Base-by-base conservation (phyloP, 2,329 filamentous ascomycete species). In the Plectosphaerella sp. region DNA sequence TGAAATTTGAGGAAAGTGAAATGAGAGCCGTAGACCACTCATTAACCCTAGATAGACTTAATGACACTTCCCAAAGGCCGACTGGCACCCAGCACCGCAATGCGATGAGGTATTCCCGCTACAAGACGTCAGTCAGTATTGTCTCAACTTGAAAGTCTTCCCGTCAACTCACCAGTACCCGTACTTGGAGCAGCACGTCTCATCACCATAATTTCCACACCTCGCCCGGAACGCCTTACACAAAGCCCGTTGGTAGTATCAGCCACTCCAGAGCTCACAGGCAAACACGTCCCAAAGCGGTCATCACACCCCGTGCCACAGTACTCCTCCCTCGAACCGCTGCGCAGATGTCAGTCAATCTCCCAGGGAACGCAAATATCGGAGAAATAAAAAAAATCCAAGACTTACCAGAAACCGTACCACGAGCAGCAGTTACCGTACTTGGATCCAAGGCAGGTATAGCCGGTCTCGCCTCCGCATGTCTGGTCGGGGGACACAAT, bases 401-500 rank as follows among this genome's bases (percentile, higher is more conserved):
- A 22, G 22, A 59, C 65, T 60, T 60, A 70, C 69, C 70, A 75
- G 54, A 58, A 72, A n/a, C 71, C 71, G 50, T 67, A 69, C 52
- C 59, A 62, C 3, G 71, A 73, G 52, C 72, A 75, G 58, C 72
- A 74, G 56, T 64, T 62, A 6, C 70, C 70, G 47, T 65, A 68
- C 14, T 28, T 49, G 0, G 68, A 70, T 20, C 63, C 66, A 46
- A 65, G 59, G 51, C 72, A 75, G 8, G 64, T 68, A 49, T 69
- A 68, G 7, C 62, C 65, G 10, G 55, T 63, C 20, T 56, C 50
- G 43, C 65, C 67, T 37, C 71, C 72, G 50, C 72, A 74, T 36
- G 50, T 60, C 50, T 70, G 67, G 55, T 72, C 61, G 8, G 64
- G 64, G 5, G 68, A 69, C 4, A 67, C 59, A 7, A 33, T 33